Conservation (phyloP, 441 rosid genomes). For the Croton laevigatus region DNA sequence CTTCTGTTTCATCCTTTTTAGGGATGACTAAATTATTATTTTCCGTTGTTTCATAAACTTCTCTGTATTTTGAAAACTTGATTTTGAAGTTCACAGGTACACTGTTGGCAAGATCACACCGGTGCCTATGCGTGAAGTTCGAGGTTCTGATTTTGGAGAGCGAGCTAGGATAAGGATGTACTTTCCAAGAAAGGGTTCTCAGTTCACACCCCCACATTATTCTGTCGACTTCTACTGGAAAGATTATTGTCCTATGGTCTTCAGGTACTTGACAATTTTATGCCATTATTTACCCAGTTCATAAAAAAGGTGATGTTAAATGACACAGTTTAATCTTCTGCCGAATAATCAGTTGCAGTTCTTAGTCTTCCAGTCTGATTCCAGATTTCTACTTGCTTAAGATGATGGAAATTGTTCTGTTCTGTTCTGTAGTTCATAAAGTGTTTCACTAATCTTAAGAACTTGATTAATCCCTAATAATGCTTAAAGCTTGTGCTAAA, state of each 20-base stretch:
- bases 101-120: constrained; percentile 97
- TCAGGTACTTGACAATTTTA: constrained; percentile 53
- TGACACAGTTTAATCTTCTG: constrained; percentile 10
- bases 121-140: constrained; percentile 84
- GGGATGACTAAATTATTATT: background rate
- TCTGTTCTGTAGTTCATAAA: background rate
- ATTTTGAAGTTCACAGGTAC: constrained; percentile 71
- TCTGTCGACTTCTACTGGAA: constrained; percentile 91
- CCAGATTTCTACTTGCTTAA: background rate
- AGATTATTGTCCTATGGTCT: constrained; percentile 99
- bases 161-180: constrained; percentile 93
- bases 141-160: constrained; percentile 82
- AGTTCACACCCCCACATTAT: constrained; percentile 86
- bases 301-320: background rate
- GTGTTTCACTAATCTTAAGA: background rate
- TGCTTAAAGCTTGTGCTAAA: background rate
- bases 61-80: constrained; percentile 21
- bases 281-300: constrained; percentile 1
- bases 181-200: constrained; percentile 85
- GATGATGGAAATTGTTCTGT: background rate
- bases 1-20: background rate
- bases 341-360: background rate
- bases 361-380: background rate
- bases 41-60: constrained; percentile 4
- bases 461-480: too few relatives aligned